phyloP scores from a whole-genome alignment of 805 yeast species.

The Ogataea pignaliae region DNA sequence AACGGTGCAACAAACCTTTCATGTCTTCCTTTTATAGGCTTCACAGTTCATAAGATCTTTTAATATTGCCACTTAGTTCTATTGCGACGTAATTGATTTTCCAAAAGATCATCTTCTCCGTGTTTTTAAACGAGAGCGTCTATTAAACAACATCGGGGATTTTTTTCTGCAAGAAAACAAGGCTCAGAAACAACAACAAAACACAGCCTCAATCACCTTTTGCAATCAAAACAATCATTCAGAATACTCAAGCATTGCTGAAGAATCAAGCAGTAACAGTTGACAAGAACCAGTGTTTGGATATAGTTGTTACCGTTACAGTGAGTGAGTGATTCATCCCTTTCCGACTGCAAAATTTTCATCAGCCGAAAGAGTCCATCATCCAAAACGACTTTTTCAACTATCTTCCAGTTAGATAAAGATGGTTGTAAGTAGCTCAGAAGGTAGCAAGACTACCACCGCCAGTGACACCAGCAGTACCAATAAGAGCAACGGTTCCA shows the following conservation, averaged over 20 bases:
- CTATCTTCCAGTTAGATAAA: not conserved
- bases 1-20: too few species aligned
- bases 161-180: slow-evolving; percentile 12
- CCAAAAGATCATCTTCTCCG: not conserved
- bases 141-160: slow-evolving; percentile 14
- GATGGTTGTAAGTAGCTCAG: slow-evolving; percentile 1
- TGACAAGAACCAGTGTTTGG: not conserved
- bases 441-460: not conserved
- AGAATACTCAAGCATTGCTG: not conserved
- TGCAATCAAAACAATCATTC: not conserved
- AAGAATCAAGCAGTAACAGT: slow-evolving; percentile 2
- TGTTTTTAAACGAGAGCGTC: slow-evolving; percentile 8
- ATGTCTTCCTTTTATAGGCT: too few species aligned
- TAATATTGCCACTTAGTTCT: too few species aligned
- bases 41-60: too few species aligned
- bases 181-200: slow-evolving; percentile 1
- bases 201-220: slow-evolving; percentile 22
- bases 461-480: not conserved
- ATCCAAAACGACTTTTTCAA: not conserved
- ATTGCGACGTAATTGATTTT: too few species aligned
- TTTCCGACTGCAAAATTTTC: too few species aligned
- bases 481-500: slow-evolving; percentile 2
- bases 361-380: too few species aligned
- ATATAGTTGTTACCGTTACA: too few species aligned
- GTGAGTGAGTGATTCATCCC: too few species aligned